Conservation (phyloP, 352 stramenopile species). For the Phytophthora aleatoria region DNA sequence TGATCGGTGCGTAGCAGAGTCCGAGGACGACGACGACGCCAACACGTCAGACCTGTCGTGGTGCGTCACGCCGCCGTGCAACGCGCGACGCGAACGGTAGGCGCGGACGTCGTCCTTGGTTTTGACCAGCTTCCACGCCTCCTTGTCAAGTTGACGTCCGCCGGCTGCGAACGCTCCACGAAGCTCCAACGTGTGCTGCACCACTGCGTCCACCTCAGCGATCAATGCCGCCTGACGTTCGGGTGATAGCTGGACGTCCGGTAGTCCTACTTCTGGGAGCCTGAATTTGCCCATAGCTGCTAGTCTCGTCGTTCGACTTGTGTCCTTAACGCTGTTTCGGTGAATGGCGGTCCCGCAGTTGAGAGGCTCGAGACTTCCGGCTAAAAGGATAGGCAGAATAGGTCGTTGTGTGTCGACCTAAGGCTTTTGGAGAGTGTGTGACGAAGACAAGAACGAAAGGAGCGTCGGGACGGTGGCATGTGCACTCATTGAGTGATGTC, state of each 20-base stretch:
- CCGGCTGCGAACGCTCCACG: constrained; percentile 34
- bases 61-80: constrained; percentile 25
- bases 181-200: constrained; percentile 43
- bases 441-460: constrained; percentile 11
- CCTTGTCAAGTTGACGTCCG: constrained; percentile 36
- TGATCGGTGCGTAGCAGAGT: constrained; percentile 16
- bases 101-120: constrained; percentile 42
- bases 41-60: constrained; percentile 22
- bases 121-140: constrained; percentile 47
- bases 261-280: constrained; percentile 28
- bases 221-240: constrained; percentile 31
- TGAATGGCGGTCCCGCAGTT: constrained; percentile 13
- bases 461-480: constrained; percentile 1
- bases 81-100: constrained; percentile 44
- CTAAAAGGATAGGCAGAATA: constrained; percentile 1
- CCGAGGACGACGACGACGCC: constrained; percentile 36
- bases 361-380: neutral
- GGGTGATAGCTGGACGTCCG: constrained; percentile 30
- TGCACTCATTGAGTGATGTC: constrained; percentile 8
- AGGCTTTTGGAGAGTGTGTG: constrained; percentile 25
- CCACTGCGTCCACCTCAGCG: constrained; percentile 34
- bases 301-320: constrained; percentile 7
- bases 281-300: constrained; percentile 37
- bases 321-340: constrained; percentile 10
- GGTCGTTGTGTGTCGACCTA: constrained; percentile 3